phyloP scores from a whole-genome alignment of 257 asterid species.

The Petunia secreta region DNA sequence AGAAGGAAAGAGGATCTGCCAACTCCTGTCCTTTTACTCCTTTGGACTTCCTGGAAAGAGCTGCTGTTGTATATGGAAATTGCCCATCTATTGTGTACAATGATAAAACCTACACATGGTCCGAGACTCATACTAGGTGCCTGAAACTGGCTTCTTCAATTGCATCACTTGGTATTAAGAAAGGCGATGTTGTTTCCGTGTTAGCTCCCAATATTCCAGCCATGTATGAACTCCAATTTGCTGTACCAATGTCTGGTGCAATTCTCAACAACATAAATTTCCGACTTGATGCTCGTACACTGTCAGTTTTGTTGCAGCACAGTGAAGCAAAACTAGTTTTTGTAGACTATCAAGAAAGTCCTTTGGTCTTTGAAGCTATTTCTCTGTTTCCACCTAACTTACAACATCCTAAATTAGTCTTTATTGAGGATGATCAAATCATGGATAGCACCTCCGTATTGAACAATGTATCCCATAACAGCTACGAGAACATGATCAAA shows the following conservation, averaged over 20 bases:
- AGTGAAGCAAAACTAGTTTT: constrained; percentile 52
- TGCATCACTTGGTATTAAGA: constrained; percentile 38
- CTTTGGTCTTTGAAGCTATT: constrained; percentile 47
- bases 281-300: constrained; percentile 49
- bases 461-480: background rate
- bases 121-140: constrained; percentile 54
- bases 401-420: constrained; percentile 36
- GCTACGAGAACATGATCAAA: constrained; percentile 46
- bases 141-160: constrained; percentile 53
- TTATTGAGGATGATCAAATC: constrained; percentile 29
- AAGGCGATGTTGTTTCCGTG: constrained; percentile 58
- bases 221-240: constrained; percentile 72
- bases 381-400: constrained; percentile 40
- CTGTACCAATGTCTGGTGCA: constrained; percentile 67
- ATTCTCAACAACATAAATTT: constrained; percentile 55
- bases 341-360: constrained; percentile 43
- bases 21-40: constrained; percentile 51
- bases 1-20: constrained; percentile 14
- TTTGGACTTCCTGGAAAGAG: constrained; percentile 45
- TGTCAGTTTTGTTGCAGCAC: constrained; percentile 49
- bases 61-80: constrained; percentile 48
- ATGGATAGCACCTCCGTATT: background rate
- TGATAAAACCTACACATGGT: constrained; percentile 46
- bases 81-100: constrained; percentile 49
- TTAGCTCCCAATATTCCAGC: constrained; percentile 67